Percentiles rank a stretch among this genome's conserved stretches.
phyloP scores from a whole-genome alignment of 805 yeast genomes.

The Kodamaea jinghongensis region DNA sequence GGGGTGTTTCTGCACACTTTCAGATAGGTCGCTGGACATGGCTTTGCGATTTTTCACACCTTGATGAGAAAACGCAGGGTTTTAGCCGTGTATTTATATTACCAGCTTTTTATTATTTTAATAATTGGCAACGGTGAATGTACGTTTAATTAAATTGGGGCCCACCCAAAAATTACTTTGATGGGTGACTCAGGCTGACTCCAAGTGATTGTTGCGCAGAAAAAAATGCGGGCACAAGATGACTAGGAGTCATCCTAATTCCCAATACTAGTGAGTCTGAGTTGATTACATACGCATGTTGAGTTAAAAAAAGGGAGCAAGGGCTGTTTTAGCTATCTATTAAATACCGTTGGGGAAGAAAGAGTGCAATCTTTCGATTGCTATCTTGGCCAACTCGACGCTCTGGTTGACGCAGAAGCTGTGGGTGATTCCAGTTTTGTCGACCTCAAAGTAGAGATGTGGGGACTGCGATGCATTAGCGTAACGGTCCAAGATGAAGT shows the following conservation, averaged over 20 bases:
- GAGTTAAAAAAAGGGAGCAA: neutral
- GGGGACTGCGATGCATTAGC: slow-evolving; percentile 24
- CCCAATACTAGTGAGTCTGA: neutral
- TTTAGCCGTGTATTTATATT: no score
- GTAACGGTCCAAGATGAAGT: slow-evolving; percentile 38
- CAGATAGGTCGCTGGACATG: no score
- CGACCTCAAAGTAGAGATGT: slow-evolving; percentile 29
- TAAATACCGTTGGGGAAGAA: slow-evolving; percentile 5
- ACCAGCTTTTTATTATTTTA: no score
- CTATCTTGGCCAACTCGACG: slow-evolving; percentile 46
- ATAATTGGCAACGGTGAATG: no score
- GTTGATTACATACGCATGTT: no score
- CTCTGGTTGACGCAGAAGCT: slow-evolving; percentile 62
- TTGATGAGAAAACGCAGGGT: no score
- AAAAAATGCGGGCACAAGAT: neutral
- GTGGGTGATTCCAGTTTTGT: slow-evolving; percentile 46
- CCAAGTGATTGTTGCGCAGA: slow-evolving; percentile 1
- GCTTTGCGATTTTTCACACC: no score
- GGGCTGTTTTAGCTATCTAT: neutral
- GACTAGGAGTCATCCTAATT: slow-evolving; percentile 6
- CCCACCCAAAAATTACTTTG: no score
- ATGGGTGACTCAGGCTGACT: slow-evolving; percentile 6
- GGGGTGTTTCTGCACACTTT: no score
- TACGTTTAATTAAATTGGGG: no score
- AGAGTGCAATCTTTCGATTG: slow-evolving; percentile 19